These are phyloP conservation scores for Avena eriantha DNA, from an alignment of 176 grass and related monocot genomes.

Conservation along the genomic window DNA sequence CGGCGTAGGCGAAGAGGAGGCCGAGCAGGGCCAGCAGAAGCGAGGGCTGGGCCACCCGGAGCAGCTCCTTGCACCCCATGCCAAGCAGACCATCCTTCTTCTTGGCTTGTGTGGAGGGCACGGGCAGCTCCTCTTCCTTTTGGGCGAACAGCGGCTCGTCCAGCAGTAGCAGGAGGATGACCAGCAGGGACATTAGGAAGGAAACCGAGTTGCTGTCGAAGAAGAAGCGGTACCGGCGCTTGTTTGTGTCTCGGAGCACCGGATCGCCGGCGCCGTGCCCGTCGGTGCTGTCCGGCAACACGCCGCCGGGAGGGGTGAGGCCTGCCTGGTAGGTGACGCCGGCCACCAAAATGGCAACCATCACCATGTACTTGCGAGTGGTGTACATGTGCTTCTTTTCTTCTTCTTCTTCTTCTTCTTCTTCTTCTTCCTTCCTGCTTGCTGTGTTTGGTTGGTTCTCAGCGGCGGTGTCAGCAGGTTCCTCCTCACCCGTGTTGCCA, in stretches of 20 bases:
- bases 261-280: slow-evolving; percentile 22
- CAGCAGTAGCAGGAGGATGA: slow-evolving; percentile 16
- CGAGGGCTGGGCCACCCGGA: neutral
- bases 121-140: neutral
- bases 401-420: neutral
- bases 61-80: neutral
- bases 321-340: neutral
- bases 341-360: neutral
- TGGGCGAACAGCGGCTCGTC: neutral
- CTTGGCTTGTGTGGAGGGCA: neutral
- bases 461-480: no score
- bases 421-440: neutral
- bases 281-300: neutral
- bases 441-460: no score
- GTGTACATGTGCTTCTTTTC: neutral
- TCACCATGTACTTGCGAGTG: neutral
- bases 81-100: neutral
- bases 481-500: no score
- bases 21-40: neutral
- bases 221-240: slow-evolving; percentile 17
- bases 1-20: neutral
- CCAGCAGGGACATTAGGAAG: neutral
- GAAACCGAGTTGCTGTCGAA: neutral
- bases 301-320: neutral
- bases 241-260: neutral